These are phyloP conservation scores for Citropsis articulata DNA, from an alignment of 345 rosid species.

Conservation along the genomic window DNA sequence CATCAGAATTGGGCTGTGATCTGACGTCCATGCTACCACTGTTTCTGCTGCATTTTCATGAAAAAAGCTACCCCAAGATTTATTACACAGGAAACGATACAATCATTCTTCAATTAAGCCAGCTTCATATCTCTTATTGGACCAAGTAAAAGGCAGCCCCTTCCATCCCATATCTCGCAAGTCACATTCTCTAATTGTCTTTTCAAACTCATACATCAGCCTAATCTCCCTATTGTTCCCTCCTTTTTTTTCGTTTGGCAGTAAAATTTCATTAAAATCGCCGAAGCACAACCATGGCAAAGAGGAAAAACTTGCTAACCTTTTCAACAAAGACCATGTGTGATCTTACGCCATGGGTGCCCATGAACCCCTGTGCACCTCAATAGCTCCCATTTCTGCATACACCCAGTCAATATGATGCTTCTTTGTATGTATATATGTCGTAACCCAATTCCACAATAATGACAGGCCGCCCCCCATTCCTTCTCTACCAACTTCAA, in stretches of 20 bases:
- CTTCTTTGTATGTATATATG: no score
- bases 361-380: neutral
- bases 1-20: neutral
- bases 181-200: no score
- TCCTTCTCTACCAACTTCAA: neutral
- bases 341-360: neutral
- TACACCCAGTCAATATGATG: neutral
- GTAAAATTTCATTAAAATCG: no score
- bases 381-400: no score
- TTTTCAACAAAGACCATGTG: neutral
- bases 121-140: neutral
- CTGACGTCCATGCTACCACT: neutral
- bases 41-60: neutral
- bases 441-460: fast-evolving
- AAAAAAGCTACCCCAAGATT: no score
- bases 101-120: neutral
- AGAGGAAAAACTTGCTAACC: neutral
- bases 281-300: neutral
- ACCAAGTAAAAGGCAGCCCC: neutral
- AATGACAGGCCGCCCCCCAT: neutral
- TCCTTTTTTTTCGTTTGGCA: no score
- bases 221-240: neutral
- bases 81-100: neutral
- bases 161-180: neutral
- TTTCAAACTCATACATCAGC: no score